Evolutionary conservation across 805 yeast genomes (phyloP).

Genomic region (Metschnikowia lunata): DNA sequence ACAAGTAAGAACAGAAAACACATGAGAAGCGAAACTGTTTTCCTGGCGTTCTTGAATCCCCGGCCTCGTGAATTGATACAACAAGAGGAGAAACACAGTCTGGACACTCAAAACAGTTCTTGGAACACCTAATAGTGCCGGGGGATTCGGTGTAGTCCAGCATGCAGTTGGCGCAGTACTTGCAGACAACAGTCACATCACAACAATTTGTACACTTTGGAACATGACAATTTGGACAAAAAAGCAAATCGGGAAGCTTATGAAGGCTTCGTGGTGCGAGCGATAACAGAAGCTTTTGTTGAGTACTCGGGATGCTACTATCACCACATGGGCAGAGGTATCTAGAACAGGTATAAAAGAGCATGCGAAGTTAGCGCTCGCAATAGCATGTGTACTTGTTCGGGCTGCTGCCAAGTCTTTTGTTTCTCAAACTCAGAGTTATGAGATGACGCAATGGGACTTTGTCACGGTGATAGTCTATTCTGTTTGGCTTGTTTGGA

Average conservation of each 20-base stretch:
- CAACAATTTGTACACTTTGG: slow-evolving; percentile 28
- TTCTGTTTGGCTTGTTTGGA: too few relatives aligned
- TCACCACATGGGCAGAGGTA: slow-evolving; percentile 16
- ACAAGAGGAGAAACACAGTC: slow-evolving; percentile 26
- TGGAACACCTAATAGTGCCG: slow-evolving; percentile 25
- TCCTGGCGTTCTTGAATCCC: slow-evolving; percentile 6
- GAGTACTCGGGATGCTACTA: neutral
- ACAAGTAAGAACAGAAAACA: slow-evolving; percentile 12
- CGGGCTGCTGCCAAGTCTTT: too few relatives aligned
- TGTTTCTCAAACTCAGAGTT: too few relatives aligned
- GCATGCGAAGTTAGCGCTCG: slow-evolving; percentile 2
- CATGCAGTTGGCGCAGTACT: slow-evolving; percentile 38
- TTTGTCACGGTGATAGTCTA: too few relatives aligned
- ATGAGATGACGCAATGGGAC: too few relatives aligned
- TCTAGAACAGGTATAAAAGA: slow-evolving; percentile 7
- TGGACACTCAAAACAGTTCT: slow-evolving; percentile 40
- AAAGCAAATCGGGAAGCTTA: slow-evolving; percentile 24
- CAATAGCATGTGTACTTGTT: too few relatives aligned
- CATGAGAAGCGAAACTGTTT: slow-evolving; percentile 13
- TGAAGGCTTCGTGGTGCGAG: slow-evolving; percentile 6
- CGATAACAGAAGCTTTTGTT: slow-evolving; percentile 5
- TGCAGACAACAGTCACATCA: slow-evolving; percentile 21
- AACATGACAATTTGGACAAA: slow-evolving; percentile 36
- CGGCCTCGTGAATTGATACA: slow-evolving; percentile 19
- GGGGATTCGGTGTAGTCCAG: slow-evolving; percentile 27